Base-by-base conservation (phyloP, 2,329 filamentous ascomycete genomes). In the Zymoseptoria ardabiliae region DNA sequence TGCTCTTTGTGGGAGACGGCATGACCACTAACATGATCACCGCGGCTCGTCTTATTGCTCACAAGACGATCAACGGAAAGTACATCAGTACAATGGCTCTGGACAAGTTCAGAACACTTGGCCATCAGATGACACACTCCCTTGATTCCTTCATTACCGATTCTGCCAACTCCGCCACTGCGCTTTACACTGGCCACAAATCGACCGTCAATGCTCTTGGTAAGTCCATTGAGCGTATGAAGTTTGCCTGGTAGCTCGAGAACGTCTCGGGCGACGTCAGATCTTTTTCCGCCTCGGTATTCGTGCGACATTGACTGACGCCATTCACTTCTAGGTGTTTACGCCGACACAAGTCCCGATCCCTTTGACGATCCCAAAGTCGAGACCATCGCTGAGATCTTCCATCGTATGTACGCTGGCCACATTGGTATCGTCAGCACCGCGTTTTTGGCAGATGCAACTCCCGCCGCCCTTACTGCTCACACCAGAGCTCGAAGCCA, bases 71-170 rank as follows among this genome's bases (percentile, higher is more conserved):
- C 79, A 94, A 95, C 70, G 90, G 90, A 66, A 89, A 88, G 73
- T 95, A 93, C 74, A 86, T 90, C 78, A 85, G 82, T 59, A 82
- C 80, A 58, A 82, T 95, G 81, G 64, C 68, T 17, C 65, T 95
- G 78, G 90, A 95, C 77, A 82, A 91, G 70, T 94, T 94, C 75
- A 90, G 90, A 2, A 83, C 66, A 10, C 56, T 69, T 48, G 90
- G 90, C 20, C 90, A 95, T 73, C 90, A 93, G 76, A 93, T 94
- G 82, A 92, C 90, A 10, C 89, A 93, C 75, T 92, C 89, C 1
- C 84, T 94, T 70, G 89, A 93, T 22, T 85, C 81, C 54, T 93
- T 89, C 79, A 93, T 94, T 71, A 94, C 90, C 45, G 90, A 94
- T 73, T 90, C 87, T 61, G 90, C 90, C 75, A 94, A 94, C 76